These are phyloP conservation scores for Curvularia sp. DNA, from an alignment of 2,329 filamentous ascomycete genomes.

Conservation along the genomic window DNA sequence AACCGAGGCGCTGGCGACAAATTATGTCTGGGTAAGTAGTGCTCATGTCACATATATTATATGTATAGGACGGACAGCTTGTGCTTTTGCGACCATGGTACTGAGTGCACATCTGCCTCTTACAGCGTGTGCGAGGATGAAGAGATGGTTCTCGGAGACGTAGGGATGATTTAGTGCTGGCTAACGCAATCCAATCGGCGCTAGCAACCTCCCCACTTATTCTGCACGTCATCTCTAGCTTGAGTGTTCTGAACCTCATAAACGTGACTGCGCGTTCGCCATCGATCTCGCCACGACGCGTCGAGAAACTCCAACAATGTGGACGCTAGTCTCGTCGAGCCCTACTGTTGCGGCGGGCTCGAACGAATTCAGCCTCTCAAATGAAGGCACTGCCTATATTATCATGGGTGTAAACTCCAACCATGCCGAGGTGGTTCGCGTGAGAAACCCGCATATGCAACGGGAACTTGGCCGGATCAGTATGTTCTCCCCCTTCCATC, in stretches of 20 bases:
- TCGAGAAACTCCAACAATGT: slow-evolving; percentile 26
- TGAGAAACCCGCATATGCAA: neutral
- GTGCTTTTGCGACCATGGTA: neutral
- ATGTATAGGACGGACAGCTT: neutral
- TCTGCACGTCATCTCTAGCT: slow-evolving; percentile 25
- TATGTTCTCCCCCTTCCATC: slow-evolving; percentile 13
- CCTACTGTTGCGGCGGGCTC: slow-evolving; percentile 1
- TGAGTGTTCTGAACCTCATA: slow-evolving; percentile 3
- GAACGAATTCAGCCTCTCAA: slow-evolving; percentile 5
- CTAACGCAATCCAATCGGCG: slow-evolving; percentile 3
- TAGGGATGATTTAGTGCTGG: neutral
- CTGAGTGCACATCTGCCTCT: neutral
- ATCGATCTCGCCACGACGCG: slow-evolving; percentile 27
- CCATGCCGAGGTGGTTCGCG: slow-evolving; percentile 12
- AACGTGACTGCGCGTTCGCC: slow-evolving; percentile 30
- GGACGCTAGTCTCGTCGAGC: slow-evolving; percentile 18
- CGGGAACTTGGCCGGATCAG: slow-evolving; percentile 29
- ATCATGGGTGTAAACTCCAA: neutral
- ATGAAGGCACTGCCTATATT: slow-evolving; percentile 17
- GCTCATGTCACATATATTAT: neutral
- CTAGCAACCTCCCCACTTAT: slow-evolving; percentile 8
- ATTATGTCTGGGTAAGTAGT: neutral
- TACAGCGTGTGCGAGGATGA: neutral
- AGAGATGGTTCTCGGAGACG: neutral
- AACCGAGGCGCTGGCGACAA: slow-evolving; percentile 2